Percentiles rank a stretch among this genome's conserved stretches.
Conservation (phyloP, 2,329 filamentous ascomycete genomes). For the Talaromyces funiculosus region DNA sequence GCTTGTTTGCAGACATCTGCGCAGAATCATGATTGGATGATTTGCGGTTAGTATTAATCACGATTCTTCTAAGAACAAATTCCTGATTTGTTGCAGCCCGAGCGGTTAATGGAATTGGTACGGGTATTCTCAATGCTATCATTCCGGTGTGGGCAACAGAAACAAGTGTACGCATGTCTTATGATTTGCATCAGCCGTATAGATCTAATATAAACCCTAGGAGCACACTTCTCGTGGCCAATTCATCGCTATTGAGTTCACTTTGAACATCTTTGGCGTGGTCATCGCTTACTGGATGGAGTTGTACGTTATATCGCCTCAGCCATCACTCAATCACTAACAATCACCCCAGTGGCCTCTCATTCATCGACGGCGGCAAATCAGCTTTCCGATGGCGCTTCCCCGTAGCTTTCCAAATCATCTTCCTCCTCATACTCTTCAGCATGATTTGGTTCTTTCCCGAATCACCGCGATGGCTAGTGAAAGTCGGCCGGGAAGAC, state of each 20-base stretch:
- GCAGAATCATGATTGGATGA: constrained; percentile 64
- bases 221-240: constrained; percentile 61
- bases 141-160: constrained; percentile 68
- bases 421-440: constrained; percentile 56
- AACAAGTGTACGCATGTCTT: constrained; percentile 31
- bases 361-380: constrained; percentile 54
- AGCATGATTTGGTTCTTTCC: constrained; percentile 60
- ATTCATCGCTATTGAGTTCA: constrained; percentile 68
- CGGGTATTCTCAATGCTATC: constrained; percentile 65
- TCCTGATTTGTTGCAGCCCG: constrained; percentile 38
- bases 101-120: constrained; percentile 60
- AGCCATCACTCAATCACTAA: constrained; percentile 11
- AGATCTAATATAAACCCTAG: constrained; percentile 26
- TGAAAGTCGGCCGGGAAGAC: constrained; percentile 60
- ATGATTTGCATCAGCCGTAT: neutral
- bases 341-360: constrained; percentile 44
- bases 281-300: constrained; percentile 58
- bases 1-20: constrained; percentile 61
- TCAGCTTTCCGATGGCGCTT: constrained; percentile 62
- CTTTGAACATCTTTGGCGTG: constrained; percentile 66
- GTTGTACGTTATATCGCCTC: constrained; percentile 35
- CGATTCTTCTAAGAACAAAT: neutral
- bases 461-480: constrained; percentile 56
- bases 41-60: constrained; percentile 48
- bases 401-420: constrained; percentile 64